Evolutionary conservation across 148 eudicot species (phyloP).

Genomic region (Pharnaceum exiguum): DNA sequence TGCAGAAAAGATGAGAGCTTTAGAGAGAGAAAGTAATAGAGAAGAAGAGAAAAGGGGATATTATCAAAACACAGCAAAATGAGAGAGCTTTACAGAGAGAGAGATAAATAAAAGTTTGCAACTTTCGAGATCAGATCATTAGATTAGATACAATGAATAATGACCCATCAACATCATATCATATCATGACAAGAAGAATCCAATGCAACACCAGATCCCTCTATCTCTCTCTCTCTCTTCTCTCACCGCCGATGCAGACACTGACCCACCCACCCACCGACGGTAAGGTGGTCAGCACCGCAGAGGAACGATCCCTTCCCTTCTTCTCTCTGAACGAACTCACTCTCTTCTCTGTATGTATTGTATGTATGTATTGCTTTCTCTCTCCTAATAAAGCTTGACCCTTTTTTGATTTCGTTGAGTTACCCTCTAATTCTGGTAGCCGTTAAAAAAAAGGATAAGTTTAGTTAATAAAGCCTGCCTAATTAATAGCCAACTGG

Average conservation of each 20-base stretch:
- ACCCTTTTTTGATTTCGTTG: not conserved
- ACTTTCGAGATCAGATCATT: not conserved
- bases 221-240: not conserved
- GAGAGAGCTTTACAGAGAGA: no score
- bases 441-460: slow-evolving; percentile 5
- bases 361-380: no score
- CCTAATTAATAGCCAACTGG: not conserved
- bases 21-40: not conserved
- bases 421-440: not conserved
- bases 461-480: no score
- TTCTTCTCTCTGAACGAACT: slow-evolving; percentile 1
- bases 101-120: not conserved
- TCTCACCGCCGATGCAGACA: not conserved
- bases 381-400: not conserved
- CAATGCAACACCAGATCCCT: not conserved
- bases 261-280: not conserved
- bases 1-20: not conserved
- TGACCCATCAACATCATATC: not conserved
- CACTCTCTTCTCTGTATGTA: not conserved
- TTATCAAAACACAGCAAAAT: no score
- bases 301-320: no score
- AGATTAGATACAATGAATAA: not conserved
- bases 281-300: slow-evolving; percentile 4
- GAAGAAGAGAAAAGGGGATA: no score
- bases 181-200: not conserved